Percentiles rank a stretch among this genome's conserved stretches.
Conservation (phyloP, 2,329 filamentous ascomycete species). For the Xylariaceae sp. region DNA sequence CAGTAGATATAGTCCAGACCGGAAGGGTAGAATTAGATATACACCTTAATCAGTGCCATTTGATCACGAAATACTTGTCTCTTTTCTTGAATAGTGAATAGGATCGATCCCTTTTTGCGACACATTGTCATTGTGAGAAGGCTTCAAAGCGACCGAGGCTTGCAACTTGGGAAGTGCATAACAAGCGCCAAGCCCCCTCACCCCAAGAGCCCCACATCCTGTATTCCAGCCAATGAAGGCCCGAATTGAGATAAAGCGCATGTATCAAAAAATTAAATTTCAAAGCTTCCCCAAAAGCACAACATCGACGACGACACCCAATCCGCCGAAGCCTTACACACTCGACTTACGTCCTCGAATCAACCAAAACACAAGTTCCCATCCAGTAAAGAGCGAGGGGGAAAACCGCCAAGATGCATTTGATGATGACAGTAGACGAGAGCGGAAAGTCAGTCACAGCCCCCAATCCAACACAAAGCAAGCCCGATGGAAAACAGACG, state of each 20-base stretch:
- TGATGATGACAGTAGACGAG: slow-evolving; percentile 76
- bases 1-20: too few relatives aligned
- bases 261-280: slow-evolving; percentile 18
- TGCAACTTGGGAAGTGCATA: too few relatives aligned
- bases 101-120: too few relatives aligned
- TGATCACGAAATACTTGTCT: too few relatives aligned
- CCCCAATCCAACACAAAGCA: not conserved
- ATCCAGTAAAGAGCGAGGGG: not conserved
- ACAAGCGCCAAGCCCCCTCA: too few relatives aligned
- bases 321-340: slow-evolving; percentile 2
- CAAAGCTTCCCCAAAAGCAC: slow-evolving; percentile 6
- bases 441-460: slow-evolving; percentile 54
- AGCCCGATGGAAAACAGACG: not conserved
- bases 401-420: slow-evolving; percentile 49
- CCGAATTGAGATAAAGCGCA: slow-evolving; percentile 4
- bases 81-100: too few relatives aligned
- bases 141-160: too few relatives aligned
- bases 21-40: too few relatives aligned
- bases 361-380: not conserved
- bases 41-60: too few relatives aligned
- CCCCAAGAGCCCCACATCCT: slow-evolving; percentile 1
- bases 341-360: not conserved
- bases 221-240: slow-evolving; percentile 5
- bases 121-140: too few relatives aligned
- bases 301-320: not conserved